Evolutionary conservation across 176 grass and related monocot species (phyloP).

Genomic region (Oryza nivara): DNA sequence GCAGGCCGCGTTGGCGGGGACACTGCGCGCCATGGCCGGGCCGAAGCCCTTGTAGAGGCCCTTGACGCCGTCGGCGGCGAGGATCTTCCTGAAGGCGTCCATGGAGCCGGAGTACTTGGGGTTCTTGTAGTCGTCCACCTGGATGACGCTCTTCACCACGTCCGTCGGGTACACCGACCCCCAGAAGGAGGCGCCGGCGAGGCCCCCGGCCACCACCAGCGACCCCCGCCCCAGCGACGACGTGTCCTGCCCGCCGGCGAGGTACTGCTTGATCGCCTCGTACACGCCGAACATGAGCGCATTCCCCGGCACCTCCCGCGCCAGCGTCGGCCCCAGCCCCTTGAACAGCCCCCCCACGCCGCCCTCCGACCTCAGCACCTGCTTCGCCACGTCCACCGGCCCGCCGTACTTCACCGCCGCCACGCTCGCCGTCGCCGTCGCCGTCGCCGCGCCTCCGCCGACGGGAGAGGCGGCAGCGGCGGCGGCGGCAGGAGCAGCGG

Average conservation of each 20-base stretch:
- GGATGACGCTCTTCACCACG: constrained; percentile 82
- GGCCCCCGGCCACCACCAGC: constrained; percentile 61
- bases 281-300: constrained; percentile 83
- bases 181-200: constrained; percentile 82
- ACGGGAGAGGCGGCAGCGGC: not conserved
- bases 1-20: constrained; percentile 80
- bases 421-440: not conserved
- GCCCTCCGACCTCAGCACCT: constrained; percentile 65
- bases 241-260: constrained; percentile 65
- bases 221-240: constrained; percentile 66
- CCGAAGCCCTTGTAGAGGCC: constrained; percentile 85
- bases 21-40: constrained; percentile 79
- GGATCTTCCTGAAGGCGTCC: constrained; percentile 72
- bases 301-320: constrained; percentile 79
- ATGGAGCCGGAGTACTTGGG: constrained; percentile 73
- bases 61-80: constrained; percentile 68
- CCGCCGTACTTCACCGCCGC: constrained; percentile 66
- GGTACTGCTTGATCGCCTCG: constrained; percentile 61
- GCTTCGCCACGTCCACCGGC: constrained; percentile 77
- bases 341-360: constrained; percentile 68
- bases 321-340: constrained; percentile 68
- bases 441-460: not conserved
- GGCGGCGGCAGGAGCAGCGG: not conserved
- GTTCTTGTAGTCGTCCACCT: constrained; percentile 86
- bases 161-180: constrained; percentile 72